Evolutionary conservation across 148 eudicot species (phyloP).

Genomic region (Suaeda aralocaspica): DNA sequence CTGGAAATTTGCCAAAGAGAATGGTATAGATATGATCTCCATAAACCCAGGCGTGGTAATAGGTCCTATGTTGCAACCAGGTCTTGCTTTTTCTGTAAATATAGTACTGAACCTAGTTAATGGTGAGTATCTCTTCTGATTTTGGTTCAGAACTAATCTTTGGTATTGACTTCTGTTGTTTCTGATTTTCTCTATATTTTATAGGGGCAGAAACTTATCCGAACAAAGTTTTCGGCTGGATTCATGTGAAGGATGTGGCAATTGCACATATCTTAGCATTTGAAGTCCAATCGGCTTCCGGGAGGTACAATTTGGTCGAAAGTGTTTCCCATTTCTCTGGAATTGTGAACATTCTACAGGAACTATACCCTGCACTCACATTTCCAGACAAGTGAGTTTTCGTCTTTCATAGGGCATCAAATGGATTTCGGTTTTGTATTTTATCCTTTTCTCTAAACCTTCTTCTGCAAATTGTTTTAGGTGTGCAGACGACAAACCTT

Average conservation of each 20-base stretch:
- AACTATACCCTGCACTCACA: constrained; percentile 26
- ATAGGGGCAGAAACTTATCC: constrained; percentile 25
- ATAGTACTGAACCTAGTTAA: not conserved
- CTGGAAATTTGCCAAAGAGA: constrained; percentile 36
- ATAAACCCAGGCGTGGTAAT: constrained; percentile 22
- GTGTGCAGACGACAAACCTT: constrained; percentile 58
- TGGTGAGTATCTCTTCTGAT: not conserved
- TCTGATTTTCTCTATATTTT: not conserved
- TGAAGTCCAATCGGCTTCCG: constrained; percentile 33
- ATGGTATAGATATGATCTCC: constrained; percentile 22
- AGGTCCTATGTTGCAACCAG: constrained; percentile 5
- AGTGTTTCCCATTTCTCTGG: constrained; percentile 21
- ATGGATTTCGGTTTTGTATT: not conserved
- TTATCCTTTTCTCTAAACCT: not conserved
- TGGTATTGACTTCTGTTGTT: not conserved
- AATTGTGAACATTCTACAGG: constrained; percentile 13
- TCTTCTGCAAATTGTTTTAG: constrained; percentile 19
- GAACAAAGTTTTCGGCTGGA: constrained; percentile 17
- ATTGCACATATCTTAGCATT: constrained; percentile 34
- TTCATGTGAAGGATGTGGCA: constrained; percentile 30
- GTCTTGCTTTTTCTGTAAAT: not conserved
- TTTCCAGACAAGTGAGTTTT: constrained; percentile 24
- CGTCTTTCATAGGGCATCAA: not conserved
- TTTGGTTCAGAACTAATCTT: not conserved
- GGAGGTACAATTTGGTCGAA: constrained; percentile 30